Conservation (phyloP, 2,329 filamentous ascomycete species). For the Botrytis medusae region DNA sequence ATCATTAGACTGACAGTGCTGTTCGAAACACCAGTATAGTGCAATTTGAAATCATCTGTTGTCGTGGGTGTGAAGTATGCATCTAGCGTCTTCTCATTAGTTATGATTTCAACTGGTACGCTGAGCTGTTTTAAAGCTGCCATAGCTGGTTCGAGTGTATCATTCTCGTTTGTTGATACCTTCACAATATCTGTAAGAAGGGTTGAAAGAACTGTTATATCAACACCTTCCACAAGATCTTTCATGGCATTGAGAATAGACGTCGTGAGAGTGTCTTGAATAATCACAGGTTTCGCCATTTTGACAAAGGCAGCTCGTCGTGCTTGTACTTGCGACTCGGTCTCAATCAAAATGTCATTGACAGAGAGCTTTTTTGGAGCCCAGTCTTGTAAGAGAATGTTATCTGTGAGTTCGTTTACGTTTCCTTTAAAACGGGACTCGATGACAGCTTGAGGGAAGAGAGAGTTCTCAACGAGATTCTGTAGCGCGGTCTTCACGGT, state of each 20-base stretch:
- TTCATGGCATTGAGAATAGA: not conserved
- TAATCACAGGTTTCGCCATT: not conserved
- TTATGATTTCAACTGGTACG: not conserved
- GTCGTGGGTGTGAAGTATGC: not conserved
- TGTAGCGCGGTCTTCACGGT: not conserved
- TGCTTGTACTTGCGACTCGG: not conserved
- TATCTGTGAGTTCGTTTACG: fast-evolving
- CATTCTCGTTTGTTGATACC: not conserved
- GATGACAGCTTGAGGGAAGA: not conserved
- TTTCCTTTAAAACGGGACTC: not conserved
- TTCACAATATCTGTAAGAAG: not conserved
- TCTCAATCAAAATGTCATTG: not conserved
- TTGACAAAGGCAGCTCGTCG: not conserved
- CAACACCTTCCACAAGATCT: not conserved
- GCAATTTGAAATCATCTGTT: not conserved
- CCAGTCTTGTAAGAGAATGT: not conserved
- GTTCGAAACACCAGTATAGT: not conserved
- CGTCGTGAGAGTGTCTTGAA: not conserved
- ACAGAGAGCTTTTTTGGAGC: not conserved
- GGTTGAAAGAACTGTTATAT: not conserved
- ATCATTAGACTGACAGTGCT: not conserved
- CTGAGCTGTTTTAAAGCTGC: not conserved
- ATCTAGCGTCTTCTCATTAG: fast-evolving
- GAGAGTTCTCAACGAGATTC: not conserved
- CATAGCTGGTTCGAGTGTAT: not conserved